Conservation (phyloP, 1,139 yeast species). For the Yamadazyma kanchanaburiensis region DNA sequence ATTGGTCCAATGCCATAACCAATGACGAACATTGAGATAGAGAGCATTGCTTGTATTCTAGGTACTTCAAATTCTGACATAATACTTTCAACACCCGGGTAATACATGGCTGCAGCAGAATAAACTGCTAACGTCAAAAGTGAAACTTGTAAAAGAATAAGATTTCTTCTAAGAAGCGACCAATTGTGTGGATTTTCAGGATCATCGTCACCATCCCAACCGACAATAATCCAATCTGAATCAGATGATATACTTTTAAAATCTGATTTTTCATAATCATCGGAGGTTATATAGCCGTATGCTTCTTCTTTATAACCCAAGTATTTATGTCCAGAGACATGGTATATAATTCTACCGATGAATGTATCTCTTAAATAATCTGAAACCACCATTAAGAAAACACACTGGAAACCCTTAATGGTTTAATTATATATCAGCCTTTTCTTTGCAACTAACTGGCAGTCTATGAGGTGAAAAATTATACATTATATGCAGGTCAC, state of each 20-base stretch:
- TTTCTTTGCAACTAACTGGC: too few relatives aligned
- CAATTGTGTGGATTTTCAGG: conserved; percentile 29
- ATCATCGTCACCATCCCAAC: conserved; percentile 19
- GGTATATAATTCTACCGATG: conserved; percentile 29
- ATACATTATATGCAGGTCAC: too few relatives aligned
- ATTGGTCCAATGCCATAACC: conserved; percentile 59
- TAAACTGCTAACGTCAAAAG: conserved; percentile 23
- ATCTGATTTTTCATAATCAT: conserved; percentile 20
- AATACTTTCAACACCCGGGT: conserved; percentile 30
- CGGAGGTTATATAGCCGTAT: conserved; percentile 29
- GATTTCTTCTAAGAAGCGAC: conserved; percentile 17
- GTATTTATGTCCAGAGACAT: conserved; percentile 25
- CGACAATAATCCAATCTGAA: conserved; percentile 3
- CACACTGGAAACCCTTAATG: too few relatives aligned
- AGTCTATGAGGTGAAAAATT: too few relatives aligned
- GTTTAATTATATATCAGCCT: too few relatives aligned
- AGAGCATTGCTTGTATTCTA: conserved; percentile 43
- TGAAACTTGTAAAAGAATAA: conserved; percentile 18
- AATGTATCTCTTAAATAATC: too few relatives aligned
- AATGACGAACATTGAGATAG: conserved; percentile 37
- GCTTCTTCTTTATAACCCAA: conserved; percentile 28
- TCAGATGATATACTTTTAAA: too few relatives aligned
- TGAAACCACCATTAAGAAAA: too few relatives aligned
- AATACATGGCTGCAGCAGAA: conserved; percentile 25
- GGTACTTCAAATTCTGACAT: conserved; percentile 38